Percentiles rank a stretch among this genome's conserved stretches.
Evolutionary conservation across 192 early-diverging fungal species (phyloP).

Genomic region (Podila epigama): DNA sequence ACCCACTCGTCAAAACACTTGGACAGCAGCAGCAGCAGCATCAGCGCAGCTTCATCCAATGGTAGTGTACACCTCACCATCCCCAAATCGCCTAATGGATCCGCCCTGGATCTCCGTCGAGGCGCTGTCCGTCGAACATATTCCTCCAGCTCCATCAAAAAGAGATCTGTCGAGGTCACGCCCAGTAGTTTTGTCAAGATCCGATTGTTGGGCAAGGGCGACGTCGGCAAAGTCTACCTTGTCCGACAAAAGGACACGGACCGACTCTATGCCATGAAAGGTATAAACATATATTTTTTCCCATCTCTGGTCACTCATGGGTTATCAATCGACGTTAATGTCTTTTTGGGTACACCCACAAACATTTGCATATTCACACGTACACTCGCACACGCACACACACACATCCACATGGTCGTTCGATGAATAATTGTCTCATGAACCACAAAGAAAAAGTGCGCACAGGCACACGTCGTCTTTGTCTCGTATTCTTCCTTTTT

Average conservation of each 20-base stretch:
- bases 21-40: not conserved
- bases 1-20: not conserved
- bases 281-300: slow-evolving; percentile 32
- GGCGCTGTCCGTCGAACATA: slow-evolving; percentile 77
- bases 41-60: not conserved
- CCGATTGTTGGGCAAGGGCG: slow-evolving; percentile 94
- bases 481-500: too few relatives aligned
- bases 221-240: slow-evolving; percentile 96
- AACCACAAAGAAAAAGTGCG: too few relatives aligned
- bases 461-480: too few relatives aligned
- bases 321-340: too few relatives aligned
- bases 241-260: slow-evolving; percentile 85
- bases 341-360: too few relatives aligned
- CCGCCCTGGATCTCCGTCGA: slow-evolving; percentile 43
- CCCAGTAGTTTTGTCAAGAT: slow-evolving; percentile 91
- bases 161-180: slow-evolving; percentile 83
- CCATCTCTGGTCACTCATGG: not conserved
- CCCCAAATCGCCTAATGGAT: slow-evolving; percentile 39
- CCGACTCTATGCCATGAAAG: slow-evolving; percentile 97
- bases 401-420: too few relatives aligned
- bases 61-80: slow-evolving; percentile 25
- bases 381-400: too few relatives aligned
- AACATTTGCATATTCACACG: too few relatives aligned
- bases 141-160: slow-evolving; percentile 83
- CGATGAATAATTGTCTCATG: too few relatives aligned